Evolutionary conservation across 148 eudicot genomes (phyloP).

Genomic region (Cornus suecica): DNA sequence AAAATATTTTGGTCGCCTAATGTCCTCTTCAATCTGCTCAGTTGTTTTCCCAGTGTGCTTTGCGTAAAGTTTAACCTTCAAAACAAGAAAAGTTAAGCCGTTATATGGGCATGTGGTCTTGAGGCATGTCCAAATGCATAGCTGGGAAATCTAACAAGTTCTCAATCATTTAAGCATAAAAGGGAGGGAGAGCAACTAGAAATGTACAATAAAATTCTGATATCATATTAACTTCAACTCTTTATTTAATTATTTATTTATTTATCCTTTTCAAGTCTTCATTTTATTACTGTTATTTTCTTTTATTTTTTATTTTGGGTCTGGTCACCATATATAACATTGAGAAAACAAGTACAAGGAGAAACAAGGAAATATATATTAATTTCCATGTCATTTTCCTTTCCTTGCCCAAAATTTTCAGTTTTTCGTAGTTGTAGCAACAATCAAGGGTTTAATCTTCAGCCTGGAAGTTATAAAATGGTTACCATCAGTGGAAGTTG

Average conservation of each 20-base stretch:
- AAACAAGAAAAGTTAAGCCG: neutral
- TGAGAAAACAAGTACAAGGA: too few relatives aligned
- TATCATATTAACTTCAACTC: neutral
- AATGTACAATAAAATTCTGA: neutral
- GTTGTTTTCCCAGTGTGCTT: constrained; percentile 65
- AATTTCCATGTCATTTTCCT: too few relatives aligned
- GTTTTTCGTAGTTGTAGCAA: neutral
- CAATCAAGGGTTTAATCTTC: neutral
- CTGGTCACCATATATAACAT: too few relatives aligned
- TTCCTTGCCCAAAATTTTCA: too few relatives aligned
- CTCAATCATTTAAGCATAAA: neutral
- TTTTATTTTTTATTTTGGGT: too few relatives aligned
- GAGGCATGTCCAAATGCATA: neutral
- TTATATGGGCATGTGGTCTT: neutral
- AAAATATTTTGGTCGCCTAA: constrained; percentile 87
- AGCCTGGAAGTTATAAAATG: neutral
- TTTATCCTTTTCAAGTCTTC: neutral
- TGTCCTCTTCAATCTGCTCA: constrained; percentile 85
- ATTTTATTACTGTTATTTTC: too few relatives aligned
- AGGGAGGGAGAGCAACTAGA: neutral
- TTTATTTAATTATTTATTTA: too few relatives aligned
- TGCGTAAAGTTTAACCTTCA: constrained; percentile 72
- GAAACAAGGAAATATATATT: too few relatives aligned
- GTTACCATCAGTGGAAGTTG: neutral
- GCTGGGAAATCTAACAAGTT: neutral